A percentile compares a stretch with the other conserved stretches of the same genome.
Conservation (phyloP, 2,329 filamentous ascomycete genomes). For the Pseudocercospora crystallina region DNA sequence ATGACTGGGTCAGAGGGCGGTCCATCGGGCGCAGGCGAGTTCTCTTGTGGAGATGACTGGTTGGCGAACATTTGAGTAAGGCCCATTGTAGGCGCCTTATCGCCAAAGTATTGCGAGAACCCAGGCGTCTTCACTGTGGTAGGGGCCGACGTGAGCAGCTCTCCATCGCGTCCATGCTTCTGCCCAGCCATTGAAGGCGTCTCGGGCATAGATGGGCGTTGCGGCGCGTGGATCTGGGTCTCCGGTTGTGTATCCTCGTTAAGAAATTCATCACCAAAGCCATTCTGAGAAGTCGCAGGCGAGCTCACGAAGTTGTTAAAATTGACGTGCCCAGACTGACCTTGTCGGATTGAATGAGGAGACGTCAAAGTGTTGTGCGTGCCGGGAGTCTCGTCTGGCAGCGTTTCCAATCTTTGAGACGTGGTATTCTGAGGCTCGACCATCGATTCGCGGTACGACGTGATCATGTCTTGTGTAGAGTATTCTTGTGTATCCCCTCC, state of each 20-base stretch:
- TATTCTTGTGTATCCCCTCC: constrained; percentile 49
- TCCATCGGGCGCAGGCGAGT: too few relatives aligned
- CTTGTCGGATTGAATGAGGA: constrained; percentile 1
- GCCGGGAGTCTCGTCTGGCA: constrained; percentile 17
- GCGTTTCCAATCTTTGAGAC: constrained; percentile 5
- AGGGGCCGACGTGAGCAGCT: constrained; percentile 44
- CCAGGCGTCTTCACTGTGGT: constrained; percentile 42
- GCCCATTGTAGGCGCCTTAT: constrained; percentile 38
- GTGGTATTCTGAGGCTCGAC: constrained; percentile 7
- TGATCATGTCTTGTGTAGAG: constrained; percentile 39
- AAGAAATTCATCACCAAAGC: constrained; percentile 13
- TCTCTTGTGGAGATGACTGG: constrained; percentile 41
- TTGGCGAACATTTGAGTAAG: constrained; percentile 48
- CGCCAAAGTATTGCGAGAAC: constrained; percentile 41
- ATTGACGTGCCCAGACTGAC: constrained; percentile 14
- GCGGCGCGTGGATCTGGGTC: constrained; percentile 25
- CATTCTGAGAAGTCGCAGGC: constrained; percentile 27
- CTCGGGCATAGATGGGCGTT: constrained; percentile 36
- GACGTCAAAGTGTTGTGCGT: constrained; percentile 19
- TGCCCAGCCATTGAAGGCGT: constrained; percentile 44
- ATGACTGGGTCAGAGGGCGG: constrained; percentile 43
- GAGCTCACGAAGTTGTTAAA: constrained; percentile 15
- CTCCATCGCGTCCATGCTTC: constrained; percentile 41
- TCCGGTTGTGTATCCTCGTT: constrained; percentile 22
- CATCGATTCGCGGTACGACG: constrained; percentile 41